A percentile compares a stretch with the other conserved stretches of the same genome.
Conservation (phyloP, 202 grass and related monocot genomes). For the Zizania palustris region DNA sequence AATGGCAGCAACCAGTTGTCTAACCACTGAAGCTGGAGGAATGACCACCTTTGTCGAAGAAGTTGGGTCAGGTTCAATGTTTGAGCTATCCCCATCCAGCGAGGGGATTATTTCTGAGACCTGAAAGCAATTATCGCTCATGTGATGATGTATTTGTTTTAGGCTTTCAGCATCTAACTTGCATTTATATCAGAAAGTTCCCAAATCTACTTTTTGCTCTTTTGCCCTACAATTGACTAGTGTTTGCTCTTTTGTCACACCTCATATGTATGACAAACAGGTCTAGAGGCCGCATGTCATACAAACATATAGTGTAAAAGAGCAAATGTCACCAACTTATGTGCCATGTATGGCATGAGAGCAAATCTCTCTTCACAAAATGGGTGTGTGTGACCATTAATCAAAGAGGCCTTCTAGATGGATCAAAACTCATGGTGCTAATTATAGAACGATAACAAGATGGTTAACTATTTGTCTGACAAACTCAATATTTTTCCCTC, state of each 20-base stretch:
- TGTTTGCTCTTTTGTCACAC: too few species aligned
- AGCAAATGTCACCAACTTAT: too few species aligned
- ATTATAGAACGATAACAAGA: constrained; percentile 5
- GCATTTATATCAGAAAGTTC: constrained; percentile 17
- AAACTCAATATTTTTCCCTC: constrained; percentile 6
- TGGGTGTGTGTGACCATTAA: constrained; percentile 12
- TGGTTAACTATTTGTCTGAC: background rate
- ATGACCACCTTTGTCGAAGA: constrained; percentile 51
- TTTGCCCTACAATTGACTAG: too few species aligned
- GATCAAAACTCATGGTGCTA: background rate
- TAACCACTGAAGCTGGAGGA: constrained; percentile 66
- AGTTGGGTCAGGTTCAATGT: constrained; percentile 24
- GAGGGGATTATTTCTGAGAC: constrained; percentile 40
- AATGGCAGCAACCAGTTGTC: constrained; percentile 74
- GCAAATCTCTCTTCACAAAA: background rate
- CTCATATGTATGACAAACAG: too few species aligned
- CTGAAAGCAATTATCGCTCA: constrained; percentile 42
- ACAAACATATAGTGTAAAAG: too few species aligned
- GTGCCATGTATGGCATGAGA: too few species aligned
- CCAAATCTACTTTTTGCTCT: background rate
- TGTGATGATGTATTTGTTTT: background rate
- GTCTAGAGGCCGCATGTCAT: too few species aligned
- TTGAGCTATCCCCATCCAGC: constrained; percentile 36
- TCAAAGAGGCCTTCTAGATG: background rate
- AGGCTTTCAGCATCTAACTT: constrained; percentile 11